These are phyloP conservation scores for Boletus semigastroideus DNA, from an alignment of 1,284 basidiomycete genomes.

Conservation along the genomic window DNA sequence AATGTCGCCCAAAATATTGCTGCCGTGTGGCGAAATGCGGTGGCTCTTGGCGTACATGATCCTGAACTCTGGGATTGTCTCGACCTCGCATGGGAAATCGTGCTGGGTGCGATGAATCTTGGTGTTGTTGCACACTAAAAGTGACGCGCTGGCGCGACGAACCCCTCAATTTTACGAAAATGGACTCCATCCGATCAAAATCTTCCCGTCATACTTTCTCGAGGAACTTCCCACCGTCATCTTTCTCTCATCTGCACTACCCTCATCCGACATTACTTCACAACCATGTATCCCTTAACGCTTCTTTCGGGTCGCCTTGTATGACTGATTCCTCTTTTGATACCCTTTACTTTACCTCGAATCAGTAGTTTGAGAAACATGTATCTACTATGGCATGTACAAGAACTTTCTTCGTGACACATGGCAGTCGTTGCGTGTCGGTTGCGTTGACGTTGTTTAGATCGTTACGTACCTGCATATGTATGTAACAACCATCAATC, in stretches of 20 bases:
- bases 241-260: constrained; percentile 24
- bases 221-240: constrained; percentile 26
- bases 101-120: constrained; percentile 64
- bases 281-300: constrained; percentile 31
- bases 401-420: constrained; percentile 1
- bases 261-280: constrained; percentile 20
- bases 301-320: constrained; percentile 17
- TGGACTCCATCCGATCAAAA: constrained; percentile 18
- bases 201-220: constrained; percentile 11
- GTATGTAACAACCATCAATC: background rate
- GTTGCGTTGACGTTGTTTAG: background rate
- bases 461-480: background rate
- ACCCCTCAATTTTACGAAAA: constrained; percentile 22
- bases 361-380: constrained; percentile 29
- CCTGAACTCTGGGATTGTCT: constrained; percentile 67
- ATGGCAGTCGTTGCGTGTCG: too few species aligned
- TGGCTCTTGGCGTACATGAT: constrained; percentile 65
- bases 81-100: constrained; percentile 70
- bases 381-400: constrained; percentile 29
- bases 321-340: constrained; percentile 20
- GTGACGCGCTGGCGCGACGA: constrained; percentile 20
- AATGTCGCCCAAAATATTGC: constrained; percentile 64
- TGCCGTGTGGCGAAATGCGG: constrained; percentile 72
- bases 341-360: constrained; percentile 32
- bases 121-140: constrained; percentile 40